Percentiles rank a stretch among this genome's conserved stretches.
Conservation (phyloP, 306 rosid species). For the Morella rubra region DNA sequence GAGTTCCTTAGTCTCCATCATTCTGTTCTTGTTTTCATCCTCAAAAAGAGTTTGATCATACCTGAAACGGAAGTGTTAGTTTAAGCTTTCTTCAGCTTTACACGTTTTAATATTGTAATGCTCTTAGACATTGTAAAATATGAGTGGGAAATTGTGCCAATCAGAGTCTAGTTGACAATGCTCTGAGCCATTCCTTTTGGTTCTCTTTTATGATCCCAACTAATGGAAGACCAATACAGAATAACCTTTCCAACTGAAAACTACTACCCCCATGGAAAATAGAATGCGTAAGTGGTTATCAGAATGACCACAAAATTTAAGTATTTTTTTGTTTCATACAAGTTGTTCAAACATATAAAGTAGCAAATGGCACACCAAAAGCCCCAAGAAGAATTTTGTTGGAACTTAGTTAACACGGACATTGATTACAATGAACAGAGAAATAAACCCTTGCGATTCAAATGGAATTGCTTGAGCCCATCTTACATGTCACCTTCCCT, state of each 20-base stretch:
- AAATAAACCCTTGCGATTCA: background rate
- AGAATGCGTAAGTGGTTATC: background rate
- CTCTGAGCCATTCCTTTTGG: background rate
- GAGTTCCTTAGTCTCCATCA: slow-evolving; percentile 96
- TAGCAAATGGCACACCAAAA: background rate
- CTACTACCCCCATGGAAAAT: background rate
- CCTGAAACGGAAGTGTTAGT: slow-evolving; percentile 48
- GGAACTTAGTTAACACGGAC: background rate
- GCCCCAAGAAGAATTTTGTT: background rate
- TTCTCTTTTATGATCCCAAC: background rate
- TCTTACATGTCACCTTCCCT: background rate
- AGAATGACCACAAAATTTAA: background rate
- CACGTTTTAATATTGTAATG: slow-evolving; percentile 12
- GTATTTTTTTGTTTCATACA: background rate
- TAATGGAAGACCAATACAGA: background rate
- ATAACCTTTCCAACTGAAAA: background rate
- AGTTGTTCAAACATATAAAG: background rate
- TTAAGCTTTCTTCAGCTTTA: slow-evolving; percentile 27
- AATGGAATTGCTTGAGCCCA: background rate
- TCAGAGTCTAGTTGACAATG: slow-evolving; percentile 1
- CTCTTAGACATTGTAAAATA: slow-evolving; percentile 10
- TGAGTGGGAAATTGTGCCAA: background rate
- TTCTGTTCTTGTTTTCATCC: slow-evolving; percentile 89
- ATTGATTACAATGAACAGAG: slow-evolving; percentile 2
- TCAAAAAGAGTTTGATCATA: slow-evolving; percentile 98